These are phyloP conservation scores for Russula vinacea DNA, from an alignment of 768 basidiomycete genomes.

Conservation along the genomic window DNA sequence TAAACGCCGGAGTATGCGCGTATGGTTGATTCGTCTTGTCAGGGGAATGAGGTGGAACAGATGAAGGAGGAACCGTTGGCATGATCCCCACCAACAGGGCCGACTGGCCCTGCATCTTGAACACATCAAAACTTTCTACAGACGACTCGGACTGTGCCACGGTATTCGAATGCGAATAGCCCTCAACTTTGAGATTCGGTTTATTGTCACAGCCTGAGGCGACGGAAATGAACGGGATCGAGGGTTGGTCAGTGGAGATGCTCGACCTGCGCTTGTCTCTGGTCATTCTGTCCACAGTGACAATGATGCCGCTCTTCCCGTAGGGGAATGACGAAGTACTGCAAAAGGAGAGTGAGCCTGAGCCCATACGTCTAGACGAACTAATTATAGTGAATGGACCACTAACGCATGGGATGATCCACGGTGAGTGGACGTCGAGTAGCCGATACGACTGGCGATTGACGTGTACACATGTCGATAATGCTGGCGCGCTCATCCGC, in stretches of 20 bases:
- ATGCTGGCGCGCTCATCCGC: too few species aligned
- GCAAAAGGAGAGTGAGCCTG: background rate
- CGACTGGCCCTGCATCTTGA: background rate
- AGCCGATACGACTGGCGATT: too few species aligned
- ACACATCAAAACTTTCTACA: background rate
- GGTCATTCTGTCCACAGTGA: background rate
- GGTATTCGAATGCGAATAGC: constrained; percentile 2
- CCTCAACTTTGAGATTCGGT: background rate
- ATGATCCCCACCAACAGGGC: background rate
- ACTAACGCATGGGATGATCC: too few species aligned
- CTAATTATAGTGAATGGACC: background rate
- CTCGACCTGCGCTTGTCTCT: too few species aligned
- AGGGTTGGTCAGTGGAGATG: background rate
- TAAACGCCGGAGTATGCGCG: background rate
- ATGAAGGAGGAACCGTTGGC: background rate
- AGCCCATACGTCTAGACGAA: background rate
- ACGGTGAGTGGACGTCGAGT: too few species aligned
- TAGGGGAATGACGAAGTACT: constrained; percentile 12
- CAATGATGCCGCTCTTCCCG: background rate
- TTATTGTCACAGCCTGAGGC: constrained; percentile 4
- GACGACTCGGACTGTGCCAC: constrained; percentile 10
- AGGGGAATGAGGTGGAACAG: background rate
- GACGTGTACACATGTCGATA: too few species aligned
- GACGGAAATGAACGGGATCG: background rate
- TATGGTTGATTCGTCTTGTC: background rate